Evolutionary conservation across 2,329 filamentous ascomycete species (phyloP).

Genomic region (Metarhizium robertsii): DNA sequence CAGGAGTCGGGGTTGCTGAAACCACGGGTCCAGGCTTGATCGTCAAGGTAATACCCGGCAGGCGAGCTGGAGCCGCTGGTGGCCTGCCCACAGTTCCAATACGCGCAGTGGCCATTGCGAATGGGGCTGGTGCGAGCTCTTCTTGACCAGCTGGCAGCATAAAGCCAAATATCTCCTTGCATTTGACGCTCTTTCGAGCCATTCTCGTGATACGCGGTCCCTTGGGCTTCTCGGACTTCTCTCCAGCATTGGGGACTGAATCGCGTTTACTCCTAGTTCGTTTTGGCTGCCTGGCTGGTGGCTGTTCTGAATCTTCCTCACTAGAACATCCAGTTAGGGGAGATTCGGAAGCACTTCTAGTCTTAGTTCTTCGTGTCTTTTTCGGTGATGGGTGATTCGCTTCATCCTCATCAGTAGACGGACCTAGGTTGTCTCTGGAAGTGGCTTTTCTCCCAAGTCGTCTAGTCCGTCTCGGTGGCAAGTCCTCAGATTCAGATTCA

Average conservation of each 20-base stretch:
- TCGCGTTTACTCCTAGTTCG: neutral
- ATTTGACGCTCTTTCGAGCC: slow-evolving; percentile 33
- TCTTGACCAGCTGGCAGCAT: slow-evolving; percentile 11
- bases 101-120: slow-evolving; percentile 7
- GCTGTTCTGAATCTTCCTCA: neutral
- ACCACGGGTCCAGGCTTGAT: neutral
- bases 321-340: neutral
- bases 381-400: neutral
- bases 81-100: slow-evolving; percentile 5
- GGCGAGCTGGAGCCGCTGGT: neutral
- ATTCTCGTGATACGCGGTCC: slow-evolving; percentile 30
- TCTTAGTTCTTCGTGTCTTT: neutral
- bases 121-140: slow-evolving; percentile 8
- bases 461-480: neutral
- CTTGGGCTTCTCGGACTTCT: neutral
- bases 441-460: neutral
- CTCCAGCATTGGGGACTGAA: neutral
- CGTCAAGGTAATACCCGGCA: neutral
- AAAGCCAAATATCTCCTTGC: slow-evolving; percentile 38
- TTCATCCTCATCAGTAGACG: neutral
- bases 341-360: neutral
- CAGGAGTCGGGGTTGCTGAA: neutral
- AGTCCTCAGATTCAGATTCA: neutral
- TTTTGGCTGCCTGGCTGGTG: neutral
- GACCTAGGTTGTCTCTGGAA: neutral